phyloP scores from a whole-genome alignment of 1,139 yeast genomes.

The Kodamaea fungicola region DNA sequence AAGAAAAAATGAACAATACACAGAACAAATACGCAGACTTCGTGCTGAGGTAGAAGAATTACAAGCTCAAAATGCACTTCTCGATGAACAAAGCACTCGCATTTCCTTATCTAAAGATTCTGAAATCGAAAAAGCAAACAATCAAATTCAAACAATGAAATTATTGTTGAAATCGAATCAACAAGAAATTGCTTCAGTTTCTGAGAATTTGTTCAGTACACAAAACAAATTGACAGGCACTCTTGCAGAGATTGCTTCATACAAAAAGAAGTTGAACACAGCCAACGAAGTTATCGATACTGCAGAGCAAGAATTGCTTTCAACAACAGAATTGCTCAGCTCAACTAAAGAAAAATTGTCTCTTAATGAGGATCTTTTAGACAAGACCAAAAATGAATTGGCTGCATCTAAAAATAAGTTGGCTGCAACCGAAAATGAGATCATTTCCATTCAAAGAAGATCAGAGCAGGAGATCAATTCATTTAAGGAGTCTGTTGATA shows the following conservation, averaged over 20 bases:
- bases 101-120: not conserved
- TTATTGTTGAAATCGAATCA: not conserved
- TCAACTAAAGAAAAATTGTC: not conserved
- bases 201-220: too few species aligned
- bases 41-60: slow-evolving; percentile 2
- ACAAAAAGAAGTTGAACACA: not conserved
- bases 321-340: not conserved
- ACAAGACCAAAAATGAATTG: not conserved
- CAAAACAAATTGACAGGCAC: too few species aligned
- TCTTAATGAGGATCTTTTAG: not conserved
- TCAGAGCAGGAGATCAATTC: too few species aligned
- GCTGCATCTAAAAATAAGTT: not conserved
- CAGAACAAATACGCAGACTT: not conserved
- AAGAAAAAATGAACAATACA: not conserved
- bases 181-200: not conserved
- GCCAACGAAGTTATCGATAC: not conserved
- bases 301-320: not conserved
- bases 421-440: not conserved
- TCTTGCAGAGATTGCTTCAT: not conserved
- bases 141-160: not conserved
- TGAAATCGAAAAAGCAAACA: not conserved
- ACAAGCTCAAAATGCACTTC: slow-evolving; percentile 1
- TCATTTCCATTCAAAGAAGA: not conserved
- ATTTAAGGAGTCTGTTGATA: too few species aligned
- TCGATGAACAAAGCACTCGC: not conserved